These are phyloP conservation scores for Murraya koenigii DNA, from an alignment of 345 rosid species.

Conservation along the genomic window DNA sequence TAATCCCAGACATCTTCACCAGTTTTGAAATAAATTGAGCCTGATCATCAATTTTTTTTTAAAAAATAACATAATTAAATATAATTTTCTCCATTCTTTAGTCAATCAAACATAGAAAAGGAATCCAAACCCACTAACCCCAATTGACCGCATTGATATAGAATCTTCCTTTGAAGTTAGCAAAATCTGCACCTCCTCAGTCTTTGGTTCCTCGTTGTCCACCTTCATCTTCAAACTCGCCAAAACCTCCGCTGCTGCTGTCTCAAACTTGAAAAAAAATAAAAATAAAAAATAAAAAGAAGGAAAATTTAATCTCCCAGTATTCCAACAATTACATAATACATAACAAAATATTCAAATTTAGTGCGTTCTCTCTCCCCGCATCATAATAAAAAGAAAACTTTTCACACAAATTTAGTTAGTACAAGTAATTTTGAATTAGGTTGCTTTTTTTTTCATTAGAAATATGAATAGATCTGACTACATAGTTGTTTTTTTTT, in stretches of 20 bases:
- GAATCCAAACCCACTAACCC: constrained; percentile 41
- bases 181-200: constrained; percentile 71
- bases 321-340: background rate
- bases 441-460: no score
- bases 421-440: background rate
- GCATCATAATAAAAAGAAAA: background rate
- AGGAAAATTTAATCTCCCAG: background rate
- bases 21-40: constrained; percentile 85
- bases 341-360: background rate
- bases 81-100: background rate
- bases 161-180: constrained; percentile 84
- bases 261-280: constrained; percentile 78
- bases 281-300: background rate
- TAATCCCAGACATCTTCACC: constrained; percentile 85
- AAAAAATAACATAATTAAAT: background rate
- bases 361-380: background rate
- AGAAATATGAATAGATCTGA: background rate
- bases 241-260: constrained; percentile 85
- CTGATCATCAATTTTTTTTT: constrained; percentile 28
- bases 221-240: constrained; percentile 75
- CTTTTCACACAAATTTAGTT: no score
- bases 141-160: constrained; percentile 75
- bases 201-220: constrained; percentile 77
- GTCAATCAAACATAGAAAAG: background rate
- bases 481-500: background rate